Evolutionary conservation across 768 basidiomycete species (phyloP).

Genomic region (Rossbeevera mucosa): DNA sequence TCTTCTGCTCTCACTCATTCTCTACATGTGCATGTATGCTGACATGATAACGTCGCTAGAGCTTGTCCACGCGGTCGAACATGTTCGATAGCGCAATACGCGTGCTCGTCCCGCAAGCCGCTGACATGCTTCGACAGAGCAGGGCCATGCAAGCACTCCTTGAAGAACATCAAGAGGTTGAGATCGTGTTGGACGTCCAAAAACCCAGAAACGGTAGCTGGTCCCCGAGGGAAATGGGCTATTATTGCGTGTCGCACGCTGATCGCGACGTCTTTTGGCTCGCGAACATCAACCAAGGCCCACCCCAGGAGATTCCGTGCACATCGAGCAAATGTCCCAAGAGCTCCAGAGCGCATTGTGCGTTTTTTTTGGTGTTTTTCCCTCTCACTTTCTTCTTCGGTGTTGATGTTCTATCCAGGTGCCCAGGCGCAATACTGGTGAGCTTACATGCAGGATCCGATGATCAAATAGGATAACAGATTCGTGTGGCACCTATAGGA

Average conservation of each 20-base stretch:
- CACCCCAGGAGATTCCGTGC: conserved; percentile 16
- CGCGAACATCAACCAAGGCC: conserved; percentile 17
- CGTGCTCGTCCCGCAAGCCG: conserved; percentile 10
- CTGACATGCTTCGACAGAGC: conserved; percentile 5
- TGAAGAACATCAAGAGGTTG: conserved; percentile 11
- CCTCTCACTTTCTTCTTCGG: background rate
- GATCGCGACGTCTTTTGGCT: conserved; percentile 30
- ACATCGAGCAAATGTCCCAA: conserved; percentile 17
- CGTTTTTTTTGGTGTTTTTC: conserved; percentile 3
- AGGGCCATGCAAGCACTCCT: conserved; percentile 1
- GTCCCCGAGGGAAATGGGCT: conserved; percentile 1
- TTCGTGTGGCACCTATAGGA: conserved; percentile 12
- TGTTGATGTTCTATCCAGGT: conserved; percentile 12
- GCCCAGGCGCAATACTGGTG: conserved; percentile 30
- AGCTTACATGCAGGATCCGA: background rate
- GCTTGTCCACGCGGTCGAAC: conserved; percentile 12
- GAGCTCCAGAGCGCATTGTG: conserved; percentile 22
- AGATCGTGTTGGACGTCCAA: conserved; percentile 18
- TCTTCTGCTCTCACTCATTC: background rate
- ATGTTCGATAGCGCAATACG: conserved; percentile 1
- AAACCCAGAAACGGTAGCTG: background rate
- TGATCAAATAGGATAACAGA: background rate
- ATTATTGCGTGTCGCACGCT: conserved; percentile 27
- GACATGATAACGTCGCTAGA: conserved; percentile 1
- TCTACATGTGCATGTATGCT: background rate